phyloP scores from a whole-genome alignment of 2,329 filamentous ascomycete species.

The Alternaria incomplexa region DNA sequence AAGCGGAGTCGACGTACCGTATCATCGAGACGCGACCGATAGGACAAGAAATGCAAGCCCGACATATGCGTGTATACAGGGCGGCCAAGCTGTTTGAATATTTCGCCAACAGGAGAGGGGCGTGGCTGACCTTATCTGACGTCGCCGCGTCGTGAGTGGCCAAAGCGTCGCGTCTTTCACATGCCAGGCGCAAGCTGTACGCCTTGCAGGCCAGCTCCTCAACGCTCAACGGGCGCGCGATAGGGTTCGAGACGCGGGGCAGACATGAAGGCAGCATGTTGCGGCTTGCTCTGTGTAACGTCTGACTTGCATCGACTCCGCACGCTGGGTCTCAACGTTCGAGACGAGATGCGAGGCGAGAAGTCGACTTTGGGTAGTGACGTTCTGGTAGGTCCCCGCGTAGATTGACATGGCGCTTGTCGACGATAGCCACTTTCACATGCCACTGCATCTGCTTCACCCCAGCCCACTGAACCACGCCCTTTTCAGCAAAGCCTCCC shows the following conservation, averaged over 20 bases:
- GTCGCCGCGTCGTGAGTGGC: slow-evolving; percentile 11
- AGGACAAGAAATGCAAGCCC: background rate
- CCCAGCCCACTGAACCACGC: slow-evolving; percentile 18
- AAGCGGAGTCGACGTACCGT: background rate
- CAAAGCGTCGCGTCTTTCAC: slow-evolving; percentile 29
- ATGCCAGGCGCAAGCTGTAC: slow-evolving; percentile 21
- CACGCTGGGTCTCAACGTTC: background rate
- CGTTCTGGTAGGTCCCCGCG: slow-evolving; percentile 2
- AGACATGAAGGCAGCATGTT: slow-evolving; percentile 3
- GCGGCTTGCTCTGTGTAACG: slow-evolving; percentile 3
- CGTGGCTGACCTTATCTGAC: slow-evolving; percentile 14
- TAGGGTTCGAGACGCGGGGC: slow-evolving; percentile 11
- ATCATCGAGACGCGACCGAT: background rate
- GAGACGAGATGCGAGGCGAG: background rate
- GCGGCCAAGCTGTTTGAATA: background rate
- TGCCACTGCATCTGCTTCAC: slow-evolving; percentile 18
- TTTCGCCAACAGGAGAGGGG: slow-evolving; percentile 11
- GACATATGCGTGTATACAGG: background rate
- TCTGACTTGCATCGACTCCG: slow-evolving; percentile 1
- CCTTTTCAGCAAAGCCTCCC: slow-evolving; percentile 28
- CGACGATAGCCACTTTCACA: slow-evolving; percentile 26
- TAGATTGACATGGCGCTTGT: background rate
- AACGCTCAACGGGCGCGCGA: slow-evolving; percentile 12
- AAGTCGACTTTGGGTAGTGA: slow-evolving; percentile 1
- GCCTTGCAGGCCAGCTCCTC: slow-evolving; percentile 21